Evolutionary conservation across 2,329 filamentous ascomycete species (phyloP), one percentile per base, ranked within the genome.

Genomic region (Talaromyces sp.): DNA sequence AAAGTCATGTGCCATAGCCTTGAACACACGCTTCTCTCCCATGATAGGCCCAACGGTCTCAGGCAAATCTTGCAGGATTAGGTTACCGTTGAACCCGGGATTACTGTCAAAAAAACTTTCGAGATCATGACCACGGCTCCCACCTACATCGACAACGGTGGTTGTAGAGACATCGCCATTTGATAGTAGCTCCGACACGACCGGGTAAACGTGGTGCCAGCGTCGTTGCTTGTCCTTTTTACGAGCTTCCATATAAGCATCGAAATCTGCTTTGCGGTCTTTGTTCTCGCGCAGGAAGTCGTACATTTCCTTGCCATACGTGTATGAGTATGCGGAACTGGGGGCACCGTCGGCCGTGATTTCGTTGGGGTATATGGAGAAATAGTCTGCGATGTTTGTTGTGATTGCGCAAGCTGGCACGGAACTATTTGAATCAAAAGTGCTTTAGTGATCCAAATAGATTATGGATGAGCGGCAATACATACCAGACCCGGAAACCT

Each of bases 41-140:
- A 48, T 48, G 8, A 28, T 48, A 2, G 44, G 21, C 5, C n/a
- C 56, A 1, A 31, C 42, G 12, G 23, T 59, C 6, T 46, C 56
- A 16, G 56, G 56, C 12, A 59, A n/a, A 16, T 48, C 56, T 35
- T 59, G 56, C 8, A 59, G 37, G 23, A 42, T 48, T n/a, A 59
- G 44, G 28, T n/a, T 48, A 16, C 44, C 12, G 11, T 48, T 48
- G 11, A 48, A 48, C 44, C 28, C 44, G 1, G 44, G 44, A 14
- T 48, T 48, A 21, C 44, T 48, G 23, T 48, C 44, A 48, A 28
- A 12, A 28, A 48, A 48, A 6, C 44, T 48, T 5, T 31, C 44
- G 8, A 48, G 44, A 25, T 48, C 44, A 28, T 48, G 44, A 6
- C 23, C 44, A 48, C 44, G 44, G 6, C 44, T 48, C 8, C 44